Evolutionary conservation across 1,139 yeast species (phyloP).

Genomic region (Debaryomyces sp.): DNA sequence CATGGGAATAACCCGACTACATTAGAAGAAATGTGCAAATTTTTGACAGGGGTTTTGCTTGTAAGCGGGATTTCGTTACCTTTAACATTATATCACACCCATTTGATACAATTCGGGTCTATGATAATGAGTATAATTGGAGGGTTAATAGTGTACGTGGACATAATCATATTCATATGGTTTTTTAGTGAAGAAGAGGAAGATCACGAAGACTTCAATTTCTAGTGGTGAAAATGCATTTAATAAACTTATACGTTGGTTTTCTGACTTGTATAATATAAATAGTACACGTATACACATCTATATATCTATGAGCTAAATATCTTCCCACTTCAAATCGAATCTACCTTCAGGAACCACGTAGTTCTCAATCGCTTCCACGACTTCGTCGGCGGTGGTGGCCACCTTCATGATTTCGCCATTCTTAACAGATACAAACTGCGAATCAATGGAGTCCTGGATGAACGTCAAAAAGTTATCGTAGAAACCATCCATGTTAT

Average conservation of each 20-base stretch:
- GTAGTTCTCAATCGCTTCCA: constrained; percentile 62
- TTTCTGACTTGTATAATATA: constrained; percentile 1
- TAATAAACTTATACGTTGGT: background rate
- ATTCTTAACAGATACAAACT: constrained; percentile 70
- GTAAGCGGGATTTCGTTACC: constrained; percentile 73
- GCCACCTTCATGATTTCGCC: constrained; percentile 74
- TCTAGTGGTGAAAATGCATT: constrained; percentile 20
- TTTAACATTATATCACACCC: constrained; percentile 61
- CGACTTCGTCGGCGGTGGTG: constrained; percentile 64
- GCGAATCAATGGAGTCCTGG: constrained; percentile 55
- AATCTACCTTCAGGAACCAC: constrained; percentile 75
- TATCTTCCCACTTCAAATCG: constrained; percentile 67
- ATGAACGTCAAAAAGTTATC: constrained; percentile 68
- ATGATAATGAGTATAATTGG: constrained; percentile 69
- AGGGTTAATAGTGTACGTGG: constrained; percentile 70
- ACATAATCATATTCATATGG: constrained; percentile 70
- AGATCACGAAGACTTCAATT: constrained; percentile 56
- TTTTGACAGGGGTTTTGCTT: constrained; percentile 65
- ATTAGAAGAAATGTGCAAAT: constrained; percentile 61
- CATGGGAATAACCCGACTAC: constrained; percentile 46
- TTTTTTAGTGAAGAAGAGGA: constrained; percentile 63
- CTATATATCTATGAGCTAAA: constrained; percentile 18
- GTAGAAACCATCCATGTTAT: constrained; percentile 80
- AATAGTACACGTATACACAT: constrained; percentile 5
- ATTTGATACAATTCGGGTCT: constrained; percentile 58